phyloP scores from a whole-genome alignment of 2,329 filamentous ascomycete species.

The Trichoderma koningiopsis region DNA sequence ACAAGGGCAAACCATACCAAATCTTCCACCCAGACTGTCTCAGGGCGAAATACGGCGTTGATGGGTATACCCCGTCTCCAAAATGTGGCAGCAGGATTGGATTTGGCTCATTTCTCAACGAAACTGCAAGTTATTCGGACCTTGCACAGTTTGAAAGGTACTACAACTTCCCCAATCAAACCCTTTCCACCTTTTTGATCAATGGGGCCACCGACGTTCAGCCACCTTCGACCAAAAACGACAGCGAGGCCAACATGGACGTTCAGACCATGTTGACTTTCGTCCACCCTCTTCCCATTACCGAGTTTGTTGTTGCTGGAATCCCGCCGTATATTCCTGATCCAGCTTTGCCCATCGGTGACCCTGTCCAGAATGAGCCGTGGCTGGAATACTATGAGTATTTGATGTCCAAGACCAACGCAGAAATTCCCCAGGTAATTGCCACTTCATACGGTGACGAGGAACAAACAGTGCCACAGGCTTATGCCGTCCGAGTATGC shows the following conservation, averaged over 20 bases:
- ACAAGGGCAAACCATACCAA: background rate
- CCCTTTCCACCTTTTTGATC: conserved; percentile 25
- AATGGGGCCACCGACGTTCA: conserved; percentile 16
- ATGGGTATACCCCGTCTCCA: conserved; percentile 25
- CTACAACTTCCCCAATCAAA: conserved; percentile 2
- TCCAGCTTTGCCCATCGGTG: conserved; percentile 4
- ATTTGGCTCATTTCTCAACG: conserved; percentile 26
- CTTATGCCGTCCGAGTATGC: conserved; percentile 57
- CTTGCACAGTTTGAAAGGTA: conserved; percentile 12
- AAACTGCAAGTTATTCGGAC: conserved; percentile 24
- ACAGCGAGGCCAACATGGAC: conserved; percentile 29
- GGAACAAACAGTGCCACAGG: conserved; percentile 54
- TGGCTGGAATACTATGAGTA: conserved; percentile 57
- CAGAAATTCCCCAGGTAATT: conserved; percentile 56
- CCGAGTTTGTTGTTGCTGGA: conserved; percentile 22
- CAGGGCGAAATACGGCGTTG: conserved; percentile 25
- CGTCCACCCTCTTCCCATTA: conserved; percentile 26
- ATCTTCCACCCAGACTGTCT: conserved; percentile 26
- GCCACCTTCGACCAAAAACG: conserved; percentile 5
- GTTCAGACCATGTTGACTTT: conserved; percentile 25
- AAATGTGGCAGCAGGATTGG: conserved; percentile 24
- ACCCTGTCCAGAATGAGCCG: conserved; percentile 51
- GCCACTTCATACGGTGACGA: conserved; percentile 62
- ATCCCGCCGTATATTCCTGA: conserved; percentile 6
- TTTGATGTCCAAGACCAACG: conserved; percentile 48